Percentiles rank a stretch among this genome's conserved stretches.
Evolutionary conservation across 768 basidiomycete genomes (phyloP).

Genomic region (Porpolomopsis calyptriformis): DNA sequence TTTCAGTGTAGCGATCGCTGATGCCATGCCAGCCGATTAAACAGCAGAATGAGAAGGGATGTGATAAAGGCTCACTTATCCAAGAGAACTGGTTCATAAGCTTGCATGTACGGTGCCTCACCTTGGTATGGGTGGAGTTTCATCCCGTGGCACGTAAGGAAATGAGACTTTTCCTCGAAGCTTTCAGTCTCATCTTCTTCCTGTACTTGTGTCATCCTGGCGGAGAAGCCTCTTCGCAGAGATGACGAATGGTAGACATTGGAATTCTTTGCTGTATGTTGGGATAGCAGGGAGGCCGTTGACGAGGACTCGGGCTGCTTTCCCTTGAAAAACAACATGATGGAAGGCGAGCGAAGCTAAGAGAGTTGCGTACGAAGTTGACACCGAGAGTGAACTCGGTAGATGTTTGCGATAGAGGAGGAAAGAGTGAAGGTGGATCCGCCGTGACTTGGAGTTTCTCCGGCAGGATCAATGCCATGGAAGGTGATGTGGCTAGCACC

Average conservation of each 20-base stretch:
- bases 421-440: neutral
- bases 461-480: no score
- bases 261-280: no score
- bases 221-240: no score
- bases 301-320: no score
- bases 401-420: neutral
- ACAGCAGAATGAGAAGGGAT: slow-evolving; percentile 6
- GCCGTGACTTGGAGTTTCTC: neutral
- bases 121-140: slow-evolving; percentile 44
- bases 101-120: slow-evolving; percentile 54
- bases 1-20: slow-evolving; percentile 53
- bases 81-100: slow-evolving; percentile 45
- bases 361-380: neutral
- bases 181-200: slow-evolving; percentile 12
- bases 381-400: neutral
- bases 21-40: slow-evolving; percentile 8
- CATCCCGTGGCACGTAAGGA: slow-evolving; percentile 19
- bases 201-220: no score
- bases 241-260: no score
- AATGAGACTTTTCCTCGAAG: slow-evolving; percentile 17
- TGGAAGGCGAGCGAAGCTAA: neutral
- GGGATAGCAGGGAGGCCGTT: no score
- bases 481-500: no score
- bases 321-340: slow-evolving; percentile 10
- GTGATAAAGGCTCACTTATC: slow-evolving; percentile 40